phyloP scores from a whole-genome alignment of 805 yeast species.

The Lipomyces japonicus region DNA sequence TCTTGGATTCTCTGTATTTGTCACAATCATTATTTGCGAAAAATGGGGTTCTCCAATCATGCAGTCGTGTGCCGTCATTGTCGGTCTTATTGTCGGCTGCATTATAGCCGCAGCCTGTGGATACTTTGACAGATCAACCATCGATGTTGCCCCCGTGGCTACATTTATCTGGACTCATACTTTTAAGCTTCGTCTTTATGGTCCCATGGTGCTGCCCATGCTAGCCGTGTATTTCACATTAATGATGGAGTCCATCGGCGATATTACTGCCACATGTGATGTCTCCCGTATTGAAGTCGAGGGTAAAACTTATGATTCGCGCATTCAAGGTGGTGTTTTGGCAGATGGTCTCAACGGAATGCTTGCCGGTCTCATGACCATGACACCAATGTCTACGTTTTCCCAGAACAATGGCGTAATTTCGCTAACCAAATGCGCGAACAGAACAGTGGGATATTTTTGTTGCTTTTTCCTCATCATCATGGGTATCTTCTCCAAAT shows the following conservation, averaged over 20 bases:
- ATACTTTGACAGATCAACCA: conserved; percentile 58
- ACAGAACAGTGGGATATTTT: conserved; percentile 75
- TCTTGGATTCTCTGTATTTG: conserved; percentile 76
- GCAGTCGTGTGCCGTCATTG: conserved; percentile 89
- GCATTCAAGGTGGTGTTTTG: conserved; percentile 89
- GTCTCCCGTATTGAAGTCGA: conserved; percentile 82
- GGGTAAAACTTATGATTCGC: conserved; percentile 73
- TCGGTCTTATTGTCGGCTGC: conserved; percentile 82
- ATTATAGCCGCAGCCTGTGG: conserved; percentile 90
- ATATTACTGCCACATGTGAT: conserved; percentile 89
- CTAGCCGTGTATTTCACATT: conserved; percentile 75
- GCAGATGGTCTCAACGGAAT: conserved; percentile 84
- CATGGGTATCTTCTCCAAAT: conserved; percentile 85
- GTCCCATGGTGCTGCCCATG: conserved; percentile 81
- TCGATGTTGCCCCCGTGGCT: conserved; percentile 71
- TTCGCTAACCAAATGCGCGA: conserved; percentile 86
- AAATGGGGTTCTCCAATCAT: conserved; percentile 90
- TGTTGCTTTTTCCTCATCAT: conserved; percentile 72
- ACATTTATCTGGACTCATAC: conserved; percentile 88
- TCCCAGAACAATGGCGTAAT: conserved; percentile 96
- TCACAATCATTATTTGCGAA: conserved; percentile 70
- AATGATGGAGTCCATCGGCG: conserved; percentile 94
- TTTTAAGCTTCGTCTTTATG: conserved; percentile 70
- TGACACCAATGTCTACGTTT: conserved; percentile 88
- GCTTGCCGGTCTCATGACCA: conserved; percentile 70